These are phyloP conservation scores for Globisporangium cystogenes DNA, from an alignment of 352 stramenopile genomes.

Conservation along the genomic window DNA sequence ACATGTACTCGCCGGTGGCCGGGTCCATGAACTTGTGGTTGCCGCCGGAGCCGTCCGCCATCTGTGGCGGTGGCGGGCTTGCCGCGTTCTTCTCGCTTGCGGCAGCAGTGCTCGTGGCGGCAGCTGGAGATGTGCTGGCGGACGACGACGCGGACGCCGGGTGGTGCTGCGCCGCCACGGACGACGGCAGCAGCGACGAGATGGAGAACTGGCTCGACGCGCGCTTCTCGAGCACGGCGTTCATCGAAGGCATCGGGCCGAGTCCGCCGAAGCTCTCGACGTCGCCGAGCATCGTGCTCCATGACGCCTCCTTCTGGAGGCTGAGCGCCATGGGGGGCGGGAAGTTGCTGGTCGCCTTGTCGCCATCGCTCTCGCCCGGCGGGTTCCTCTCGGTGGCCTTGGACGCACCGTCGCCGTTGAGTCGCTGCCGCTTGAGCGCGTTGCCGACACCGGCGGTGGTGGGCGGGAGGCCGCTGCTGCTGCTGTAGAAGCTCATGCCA, in stretches of 20 bases:
- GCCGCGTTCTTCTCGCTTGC: conserved; percentile 16
- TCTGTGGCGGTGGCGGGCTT: conserved; percentile 17
- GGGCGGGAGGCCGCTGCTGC: neutral
- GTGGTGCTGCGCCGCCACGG: conserved; percentile 3
- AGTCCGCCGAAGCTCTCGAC: conserved; percentile 60
- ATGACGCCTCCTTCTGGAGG: conserved; percentile 72
- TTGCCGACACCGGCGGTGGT: conserved; percentile 1
- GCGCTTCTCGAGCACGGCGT: conserved; percentile 63
- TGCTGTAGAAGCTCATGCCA: conserved; percentile 1
- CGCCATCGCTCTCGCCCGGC: conserved; percentile 10
- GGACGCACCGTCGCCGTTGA: conserved; percentile 28
- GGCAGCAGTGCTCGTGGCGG: conserved; percentile 5
- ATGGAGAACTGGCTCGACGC: conserved; percentile 76
- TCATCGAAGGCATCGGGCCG: conserved; percentile 66
- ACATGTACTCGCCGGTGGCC: conserved; percentile 78
- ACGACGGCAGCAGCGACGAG: conserved; percentile 53
- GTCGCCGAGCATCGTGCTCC: conserved; percentile 56
- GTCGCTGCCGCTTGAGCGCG: conserved; percentile 50
- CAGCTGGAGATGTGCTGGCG: neutral
- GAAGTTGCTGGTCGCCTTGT: conserved; percentile 18
- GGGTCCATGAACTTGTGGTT: conserved; percentile 70
- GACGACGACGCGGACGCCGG: conserved; percentile 5
- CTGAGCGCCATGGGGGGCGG: conserved; percentile 45
- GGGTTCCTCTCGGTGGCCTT: conserved; percentile 11
- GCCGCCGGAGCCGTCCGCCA: conserved; percentile 50